Evolutionary conservation across 768 basidiomycete genomes (phyloP), one percentile per base, ranked within the genome.

Genomic region (Tylopilus sp.): DNA sequence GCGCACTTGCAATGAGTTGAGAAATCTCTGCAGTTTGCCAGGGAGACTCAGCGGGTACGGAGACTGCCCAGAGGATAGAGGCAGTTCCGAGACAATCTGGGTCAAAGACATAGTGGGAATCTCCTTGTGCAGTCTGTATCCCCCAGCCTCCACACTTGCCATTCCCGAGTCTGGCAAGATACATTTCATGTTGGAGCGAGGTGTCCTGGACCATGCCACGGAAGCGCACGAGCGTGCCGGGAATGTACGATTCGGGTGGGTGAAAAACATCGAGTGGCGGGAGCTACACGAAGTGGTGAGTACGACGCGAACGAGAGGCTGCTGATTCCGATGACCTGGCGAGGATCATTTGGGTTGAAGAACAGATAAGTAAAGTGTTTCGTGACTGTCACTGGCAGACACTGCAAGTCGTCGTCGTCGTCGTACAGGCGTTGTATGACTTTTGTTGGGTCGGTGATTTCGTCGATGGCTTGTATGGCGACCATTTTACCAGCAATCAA

Each of bases 181-280:
- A 92, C 55, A 93, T 73, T 62, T 91, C 86, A 0, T 80, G 79
- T 6, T 85, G 81, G 17, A 78, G 63, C 3, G 88, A 88, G 2
- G 88, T 90, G 62, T 91, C 90, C 65, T 93, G 91, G 26, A 91
- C 75, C 85, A 91, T 88, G 22, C 79, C 85, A 28, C 80, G 77
- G 65, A 91, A 91, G 18, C 78, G 74, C 3, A 92, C 86, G 4
- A 91, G 75, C 0, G 80, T 69, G n/a, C 82, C 72, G 52, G 76
- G 70, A 10, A 64, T 62, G 58, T 81, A 76, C 3, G 69, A 69
- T 23, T 77, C 72, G 33, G 82, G 81, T 11, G 84, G 79, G 46
- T 68, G 59, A 5, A 61, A 57, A 11, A 76, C 61, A 62, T 76
- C 71, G 30, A 90, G 74, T 7, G 69, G 56, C 0, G 86, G 82